Evolutionary conservation across 768 basidiomycete genomes (phyloP), one percentile per base, ranked within the genome.

Genomic region (Serendipita vermifera): DNA sequence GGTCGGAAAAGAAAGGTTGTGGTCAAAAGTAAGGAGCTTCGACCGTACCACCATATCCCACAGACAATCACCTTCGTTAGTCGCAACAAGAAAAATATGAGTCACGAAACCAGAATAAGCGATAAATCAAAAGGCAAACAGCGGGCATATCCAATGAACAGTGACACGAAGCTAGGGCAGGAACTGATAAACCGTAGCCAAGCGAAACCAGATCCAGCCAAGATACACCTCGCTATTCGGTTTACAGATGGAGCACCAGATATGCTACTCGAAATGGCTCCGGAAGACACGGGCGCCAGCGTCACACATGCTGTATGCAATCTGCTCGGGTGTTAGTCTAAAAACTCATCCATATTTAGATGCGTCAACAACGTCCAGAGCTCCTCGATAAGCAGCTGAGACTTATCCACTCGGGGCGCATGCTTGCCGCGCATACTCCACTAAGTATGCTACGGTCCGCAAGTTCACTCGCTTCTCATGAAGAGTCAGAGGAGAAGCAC

Each of bases 91-190:
- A 5, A 17, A 41, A 41, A 41, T n/a, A 41, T 41, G 6, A 20
- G 15, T 17, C 17, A 41, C 17, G 17, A 26, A 41, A 7, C 17
- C 27, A 51, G 1, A 51, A 51, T 22, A 15, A 51, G 7, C 7
- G 2, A 51, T 22, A 26, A 26, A 15, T 51, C 46, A 20, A 51
- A 51, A 27, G 46, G 46, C 26, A 51, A 51, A 31, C 5, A n/a
- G 46, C 46, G 46, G n/a, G 46, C 46, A n/a, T 51, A 51, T 26
- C 46, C 46, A 51, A 51, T 51, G n/a, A 11, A 20, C 46, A 27
- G 26, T n/a, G 22, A 20, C 17, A 31, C 46, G 15, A n/a, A n/a
- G n/a, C n/a, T n/a, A n/a, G n/a, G n/a, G n/a, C 11, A 4, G 9
- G 46, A 29, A 31, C 17, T 9, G 24, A 22, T 7, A 29, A 29